Percentiles rank a stretch among this genome's conserved stretches.
Evolutionary conservation across 106 monocot species (phyloP).

Genomic region (Vanilla planifolia): DNA sequence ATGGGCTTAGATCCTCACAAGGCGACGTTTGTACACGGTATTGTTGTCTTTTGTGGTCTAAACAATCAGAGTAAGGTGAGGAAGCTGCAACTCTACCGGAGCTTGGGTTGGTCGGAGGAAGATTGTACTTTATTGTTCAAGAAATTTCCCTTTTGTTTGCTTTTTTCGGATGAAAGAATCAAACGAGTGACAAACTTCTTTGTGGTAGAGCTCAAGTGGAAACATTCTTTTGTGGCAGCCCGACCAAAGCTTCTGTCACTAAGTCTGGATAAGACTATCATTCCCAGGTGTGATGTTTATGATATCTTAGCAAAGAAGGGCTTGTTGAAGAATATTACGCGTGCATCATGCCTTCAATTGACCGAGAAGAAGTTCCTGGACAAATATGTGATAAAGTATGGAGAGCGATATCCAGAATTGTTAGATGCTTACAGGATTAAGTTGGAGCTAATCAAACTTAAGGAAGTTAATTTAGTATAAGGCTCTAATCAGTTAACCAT

Average conservation of each 20-base stretch:
- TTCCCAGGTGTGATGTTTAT: slow-evolving; percentile 38
- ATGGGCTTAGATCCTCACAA: slow-evolving; percentile 10
- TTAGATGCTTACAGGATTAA: neutral
- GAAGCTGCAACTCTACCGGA: slow-evolving; percentile 14
- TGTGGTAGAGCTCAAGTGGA: slow-evolving; percentile 16
- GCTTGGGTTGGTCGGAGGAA: slow-evolving; percentile 26
- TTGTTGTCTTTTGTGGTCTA: slow-evolving; percentile 2
- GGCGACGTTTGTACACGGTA: slow-evolving; percentile 5
- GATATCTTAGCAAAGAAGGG: slow-evolving; percentile 19
- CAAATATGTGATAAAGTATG: slow-evolving; percentile 24
- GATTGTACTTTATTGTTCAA: slow-evolving; percentile 12
- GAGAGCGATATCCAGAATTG: slow-evolving; percentile 15
- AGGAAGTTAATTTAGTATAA: neutral
- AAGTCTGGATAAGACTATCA: slow-evolving; percentile 37
- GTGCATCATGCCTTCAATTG: neutral
- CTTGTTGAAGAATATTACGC: neutral
- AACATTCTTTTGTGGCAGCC: neutral
- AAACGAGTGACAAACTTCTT: slow-evolving; percentile 20
- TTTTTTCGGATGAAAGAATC: slow-evolving; percentile 13
- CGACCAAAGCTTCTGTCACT: slow-evolving; percentile 14
- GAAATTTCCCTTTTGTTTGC: slow-evolving; percentile 19
- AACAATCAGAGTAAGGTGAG: neutral
- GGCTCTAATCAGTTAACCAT: too few relatives aligned
- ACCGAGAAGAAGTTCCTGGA: slow-evolving; percentile 12
- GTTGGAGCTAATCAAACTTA: neutral